Evolutionary conservation across 2,329 filamentous ascomycete genomes (phyloP).

Genomic region (Pseudogymnoascus sp.): DNA sequence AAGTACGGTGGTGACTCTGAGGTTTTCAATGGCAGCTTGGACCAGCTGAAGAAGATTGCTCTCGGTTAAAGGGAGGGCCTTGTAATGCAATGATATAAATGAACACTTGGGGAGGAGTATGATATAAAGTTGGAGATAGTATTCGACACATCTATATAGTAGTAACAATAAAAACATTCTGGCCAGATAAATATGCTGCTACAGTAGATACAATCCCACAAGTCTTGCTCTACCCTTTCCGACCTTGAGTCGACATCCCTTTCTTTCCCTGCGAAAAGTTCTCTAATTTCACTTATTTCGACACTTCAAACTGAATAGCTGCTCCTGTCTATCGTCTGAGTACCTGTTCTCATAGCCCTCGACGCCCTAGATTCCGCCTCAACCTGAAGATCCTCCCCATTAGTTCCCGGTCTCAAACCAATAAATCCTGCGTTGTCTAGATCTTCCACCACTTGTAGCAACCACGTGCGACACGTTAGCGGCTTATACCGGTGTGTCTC

Average conservation of each 20-base stretch:
- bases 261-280: not conserved
- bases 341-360: no score
- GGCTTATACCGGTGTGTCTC: no score
- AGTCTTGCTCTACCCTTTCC: not conserved
- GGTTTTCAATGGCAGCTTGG: constrained; percentile 39
- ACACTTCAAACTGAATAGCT: not conserved
- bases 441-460: not conserved
- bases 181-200: not conserved
- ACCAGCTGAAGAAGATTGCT: constrained; percentile 29
- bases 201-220: not conserved
- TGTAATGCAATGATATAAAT: not conserved
- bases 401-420: not conserved
- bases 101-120: not conserved
- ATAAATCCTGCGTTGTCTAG: not conserved
- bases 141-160: not conserved
- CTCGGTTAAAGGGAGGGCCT: constrained; percentile 13
- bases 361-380: not conserved
- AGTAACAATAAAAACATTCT: not conserved
- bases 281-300: not conserved
- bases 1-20: constrained; percentile 45
- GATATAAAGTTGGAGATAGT: not conserved
- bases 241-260: not conserved
- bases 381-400: not conserved
- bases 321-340: no score
- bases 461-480: not conserved